A percentile compares a stretch with the other conserved stretches of the same genome.
Evolutionary conservation across 2,329 filamentous ascomycete genomes (phyloP).

Genomic region (Penicillium sp.): DNA sequence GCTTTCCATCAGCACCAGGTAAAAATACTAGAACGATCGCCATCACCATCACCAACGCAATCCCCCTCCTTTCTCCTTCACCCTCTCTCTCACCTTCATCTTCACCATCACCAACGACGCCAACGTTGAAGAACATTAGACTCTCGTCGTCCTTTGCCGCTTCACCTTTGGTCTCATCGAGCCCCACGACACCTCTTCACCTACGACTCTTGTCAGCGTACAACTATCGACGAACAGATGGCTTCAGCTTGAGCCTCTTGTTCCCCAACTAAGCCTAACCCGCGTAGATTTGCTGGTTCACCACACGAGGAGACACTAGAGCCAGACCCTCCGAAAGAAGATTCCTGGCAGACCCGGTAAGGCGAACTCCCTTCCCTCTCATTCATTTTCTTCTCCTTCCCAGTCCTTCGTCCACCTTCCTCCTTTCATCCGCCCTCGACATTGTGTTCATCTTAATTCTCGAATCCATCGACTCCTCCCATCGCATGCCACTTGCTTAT

Average conservation of each 20-base stretch:
- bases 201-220: not conserved
- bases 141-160: not conserved
- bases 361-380: conserved; percentile 21
- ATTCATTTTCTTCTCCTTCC: conserved; percentile 18
- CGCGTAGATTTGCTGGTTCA: conserved; percentile 26
- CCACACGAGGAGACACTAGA: conserved; percentile 21
- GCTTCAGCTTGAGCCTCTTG: conserved; percentile 16
- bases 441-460: conserved; percentile 19
- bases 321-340: conserved; percentile 22
- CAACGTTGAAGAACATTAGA: not conserved
- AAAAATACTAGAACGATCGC: conserved; percentile 17
- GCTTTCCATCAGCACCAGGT: conserved; percentile 13
- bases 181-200: conserved; percentile 2
- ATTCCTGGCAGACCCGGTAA: conserved; percentile 26
- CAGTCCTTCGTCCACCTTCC: conserved; percentile 11
- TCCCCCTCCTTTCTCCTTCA: conserved; percentile 7
- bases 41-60: conserved; percentile 16
- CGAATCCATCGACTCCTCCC: conserved; percentile 13
- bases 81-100: conserved; percentile 9
- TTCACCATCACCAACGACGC: conserved; percentile 12
- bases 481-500: conserved; percentile 15
- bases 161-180: not conserved
- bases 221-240: not conserved
- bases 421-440: conserved; percentile 14
- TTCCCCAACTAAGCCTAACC: conserved; percentile 20